Conservation (phyloP, 2,329 filamentous ascomycete species). For the Zalaria obscura region DNA sequence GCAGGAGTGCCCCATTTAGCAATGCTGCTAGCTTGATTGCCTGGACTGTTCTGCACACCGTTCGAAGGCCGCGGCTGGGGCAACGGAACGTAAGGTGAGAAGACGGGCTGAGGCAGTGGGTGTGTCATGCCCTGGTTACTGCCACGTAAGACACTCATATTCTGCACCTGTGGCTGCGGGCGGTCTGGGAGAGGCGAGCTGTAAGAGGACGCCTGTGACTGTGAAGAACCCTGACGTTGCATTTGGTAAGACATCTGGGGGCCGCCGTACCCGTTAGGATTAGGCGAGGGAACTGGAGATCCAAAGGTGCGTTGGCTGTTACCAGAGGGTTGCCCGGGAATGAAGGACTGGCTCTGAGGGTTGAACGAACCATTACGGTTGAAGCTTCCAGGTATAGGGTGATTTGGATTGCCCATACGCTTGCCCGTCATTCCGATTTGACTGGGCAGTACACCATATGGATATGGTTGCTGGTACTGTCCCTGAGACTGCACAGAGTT, state of each 20-base stretch:
- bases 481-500: background rate
- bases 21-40: slow-evolving; percentile 30
- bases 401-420: slow-evolving; percentile 44
- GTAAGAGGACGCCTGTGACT: slow-evolving; percentile 15
- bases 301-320: background rate
- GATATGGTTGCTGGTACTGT: slow-evolving; percentile 36
- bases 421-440: slow-evolving; percentile 4
- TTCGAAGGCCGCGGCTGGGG: slow-evolving; percentile 11
- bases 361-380: slow-evolving; percentile 72
- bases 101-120: slow-evolving; percentile 22
- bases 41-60: slow-evolving; percentile 15
- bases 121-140: slow-evolving; percentile 16
- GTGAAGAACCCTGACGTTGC: slow-evolving; percentile 18
- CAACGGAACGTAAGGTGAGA: slow-evolving; percentile 18
- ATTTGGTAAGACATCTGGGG: slow-evolving; percentile 8
- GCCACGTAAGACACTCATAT: slow-evolving; percentile 7
- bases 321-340: slow-evolving; percentile 42
- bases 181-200: slow-evolving; percentile 8
- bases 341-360: slow-evolving; percentile 83
- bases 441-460: slow-evolving; percentile 40
- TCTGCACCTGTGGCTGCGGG: slow-evolving; percentile 3
- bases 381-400: slow-evolving; percentile 73
- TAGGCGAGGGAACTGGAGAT: background rate
- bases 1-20: slow-evolving; percentile 43
- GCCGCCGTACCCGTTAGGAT: slow-evolving; percentile 1